Evolutionary conservation across 176 grass and related monocot genomes (phyloP).

Genomic region (Triticum urartu): DNA sequence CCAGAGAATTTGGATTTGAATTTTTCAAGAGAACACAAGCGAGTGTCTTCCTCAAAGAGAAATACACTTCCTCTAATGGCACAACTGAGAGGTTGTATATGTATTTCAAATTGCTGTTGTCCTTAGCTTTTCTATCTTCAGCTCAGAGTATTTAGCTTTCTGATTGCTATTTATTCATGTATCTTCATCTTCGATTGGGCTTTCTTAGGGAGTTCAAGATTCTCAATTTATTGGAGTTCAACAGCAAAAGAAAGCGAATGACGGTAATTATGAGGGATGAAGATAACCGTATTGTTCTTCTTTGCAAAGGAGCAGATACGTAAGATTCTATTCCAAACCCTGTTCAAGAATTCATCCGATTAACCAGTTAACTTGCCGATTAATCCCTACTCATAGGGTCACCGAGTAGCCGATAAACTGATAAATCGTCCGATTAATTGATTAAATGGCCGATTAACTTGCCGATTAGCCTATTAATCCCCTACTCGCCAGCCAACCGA

Average conservation of each 20-base stretch:
- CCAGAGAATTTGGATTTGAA: conserved; percentile 97
- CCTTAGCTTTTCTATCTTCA: neutral
- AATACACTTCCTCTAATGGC: conserved; percentile 56
- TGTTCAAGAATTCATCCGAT: too few relatives aligned
- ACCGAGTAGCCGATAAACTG: too few relatives aligned
- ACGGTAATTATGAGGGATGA: conserved; percentile 89
- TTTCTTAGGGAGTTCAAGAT: conserved; percentile 92
- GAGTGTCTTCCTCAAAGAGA: conserved; percentile 75
- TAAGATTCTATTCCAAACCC: conserved; percentile 18
- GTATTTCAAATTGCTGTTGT: conserved; percentile 23
- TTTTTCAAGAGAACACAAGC: conserved; percentile 90
- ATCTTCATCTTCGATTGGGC: conserved; percentile 27
- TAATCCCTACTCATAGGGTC: too few relatives aligned
- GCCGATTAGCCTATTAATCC: too few relatives aligned
- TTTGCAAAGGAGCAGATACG: conserved; percentile 99
- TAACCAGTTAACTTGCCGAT: too few relatives aligned
- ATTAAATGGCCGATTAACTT: too few relatives aligned
- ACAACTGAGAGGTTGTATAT: conserved; percentile 54
- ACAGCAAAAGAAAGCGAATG: conserved; percentile 99
- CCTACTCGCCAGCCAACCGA: too few relatives aligned
- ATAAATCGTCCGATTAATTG: too few relatives aligned
- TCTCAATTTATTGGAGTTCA: conserved; percentile 99
- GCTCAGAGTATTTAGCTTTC: neutral
- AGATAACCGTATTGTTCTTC: conserved; percentile 80
- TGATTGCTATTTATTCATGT: neutral